These are phyloP conservation scores for Mycena belliarum DNA, from an alignment of 768 basidiomycete species.

Conservation along the genomic window DNA sequence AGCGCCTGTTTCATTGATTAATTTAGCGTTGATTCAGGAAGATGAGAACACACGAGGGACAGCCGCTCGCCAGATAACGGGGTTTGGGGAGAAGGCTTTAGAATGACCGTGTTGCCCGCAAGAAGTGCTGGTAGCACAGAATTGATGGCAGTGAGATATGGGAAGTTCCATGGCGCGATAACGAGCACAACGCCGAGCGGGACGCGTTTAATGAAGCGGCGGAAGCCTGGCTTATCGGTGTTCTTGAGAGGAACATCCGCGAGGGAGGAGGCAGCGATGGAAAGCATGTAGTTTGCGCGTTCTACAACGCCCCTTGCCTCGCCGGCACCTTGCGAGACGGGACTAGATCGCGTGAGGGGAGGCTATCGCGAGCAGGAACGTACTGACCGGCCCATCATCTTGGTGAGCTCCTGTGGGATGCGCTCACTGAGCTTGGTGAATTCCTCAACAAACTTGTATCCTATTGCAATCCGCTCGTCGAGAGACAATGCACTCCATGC, in stretches of 20 bases:
- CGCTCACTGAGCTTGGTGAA: constrained; percentile 56
- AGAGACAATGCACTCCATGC: constrained; percentile 75
- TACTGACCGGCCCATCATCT: constrained; percentile 89
- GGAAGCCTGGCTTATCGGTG: constrained; percentile 82
- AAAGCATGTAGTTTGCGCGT: constrained; percentile 81
- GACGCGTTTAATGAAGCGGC: constrained; percentile 76
- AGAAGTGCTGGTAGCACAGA: constrained; percentile 89
- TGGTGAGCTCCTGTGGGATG: constrained; percentile 72
- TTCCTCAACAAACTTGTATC: constrained; percentile 48
- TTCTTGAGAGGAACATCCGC: constrained; percentile 73
- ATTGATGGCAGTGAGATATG: constrained; percentile 89
- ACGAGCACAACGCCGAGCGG: constrained; percentile 88
- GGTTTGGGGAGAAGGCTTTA: constrained; percentile 97
- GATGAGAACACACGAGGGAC: constrained; percentile 42
- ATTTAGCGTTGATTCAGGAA: neutral
- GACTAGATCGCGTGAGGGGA: constrained; percentile 45
- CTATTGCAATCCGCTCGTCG: constrained; percentile 69
- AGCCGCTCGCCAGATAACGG: constrained; percentile 87
- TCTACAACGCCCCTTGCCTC: constrained; percentile 83
- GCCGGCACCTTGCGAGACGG: constrained; percentile 73
- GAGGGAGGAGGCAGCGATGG: constrained; percentile 75
- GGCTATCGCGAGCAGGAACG: neutral
- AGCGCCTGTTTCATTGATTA: constrained; percentile 33
- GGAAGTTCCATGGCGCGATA: constrained; percentile 93
- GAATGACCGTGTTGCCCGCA: constrained; percentile 85